Base-by-base conservation (phyloP, 1,139 yeast species). In the Candida mesenterica region DNA sequence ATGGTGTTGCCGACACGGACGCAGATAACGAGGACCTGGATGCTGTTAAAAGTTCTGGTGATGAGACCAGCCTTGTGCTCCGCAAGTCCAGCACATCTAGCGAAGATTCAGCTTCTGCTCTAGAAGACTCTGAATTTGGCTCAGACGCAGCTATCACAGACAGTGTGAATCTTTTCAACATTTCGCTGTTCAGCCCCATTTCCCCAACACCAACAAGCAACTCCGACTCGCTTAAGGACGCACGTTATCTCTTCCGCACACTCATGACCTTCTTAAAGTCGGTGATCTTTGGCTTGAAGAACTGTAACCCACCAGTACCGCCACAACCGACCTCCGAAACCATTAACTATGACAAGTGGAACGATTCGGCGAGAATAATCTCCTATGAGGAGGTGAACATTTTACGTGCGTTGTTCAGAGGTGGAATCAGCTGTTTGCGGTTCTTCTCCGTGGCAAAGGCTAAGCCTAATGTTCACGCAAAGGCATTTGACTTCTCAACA, bases 181-280 rank as follows among this genome's bases (percentile, higher is more conserved):
- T 69, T 23, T 72, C 65, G 30, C 62, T 61, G 5, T 59, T 52
- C 36, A 67, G 73, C 1, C 75, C 75, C 4, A 63, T 71, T 5
- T 52, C 62, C 2, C 45, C 63, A 2, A 50, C 61, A 2, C 62
- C 66, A 5, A 49, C 61, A 15, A 48, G 51, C 18, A 65, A 73
- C 17, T 70, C 80, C 14, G 92, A 84, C 48, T 84, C 89, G 18
- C 68, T 87, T 36, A 87, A 87, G 49, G 97, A 90, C 56, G 95
- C 96, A 1, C 76, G 94, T 35, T 87, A 86, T 50, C 65, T 92
- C 26, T 89, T 89, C 72, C 79, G 94, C 47, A 89, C 96, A 6
- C 68, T 94, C 38, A 79, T 94, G 83, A 84, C 92, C 5, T 94
- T 92, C 52, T 66, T 92, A 52, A 89, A 92, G 53, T 87, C 97